Conservation (phyloP, 2,329 filamentous ascomycete genomes). For the Geosmithia putterillii region DNA sequence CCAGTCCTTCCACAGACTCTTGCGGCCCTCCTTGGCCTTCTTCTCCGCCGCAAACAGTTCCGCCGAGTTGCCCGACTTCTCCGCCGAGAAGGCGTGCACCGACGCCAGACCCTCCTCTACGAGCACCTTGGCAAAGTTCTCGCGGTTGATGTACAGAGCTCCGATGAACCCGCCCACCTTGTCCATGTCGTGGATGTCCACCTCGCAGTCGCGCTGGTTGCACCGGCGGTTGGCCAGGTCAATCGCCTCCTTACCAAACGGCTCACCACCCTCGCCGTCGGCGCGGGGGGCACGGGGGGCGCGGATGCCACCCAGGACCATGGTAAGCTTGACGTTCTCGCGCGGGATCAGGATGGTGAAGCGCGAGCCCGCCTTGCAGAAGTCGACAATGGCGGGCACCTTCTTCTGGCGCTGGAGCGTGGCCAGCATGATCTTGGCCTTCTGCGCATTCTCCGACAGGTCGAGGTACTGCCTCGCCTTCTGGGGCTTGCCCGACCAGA, state of each 20-base stretch:
- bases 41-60: conserved; percentile 83
- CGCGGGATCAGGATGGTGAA: conserved; percentile 88
- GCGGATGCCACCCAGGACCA: conserved; percentile 87
- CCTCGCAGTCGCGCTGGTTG: conserved; percentile 90
- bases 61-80: conserved; percentile 80
- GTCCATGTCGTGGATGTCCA: conserved; percentile 89
- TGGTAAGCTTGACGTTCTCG: conserved; percentile 87
- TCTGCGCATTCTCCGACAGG: conserved; percentile 84
- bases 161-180: conserved; percentile 98
- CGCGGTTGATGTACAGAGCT: conserved; percentile 81
- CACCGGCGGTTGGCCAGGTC: conserved; percentile 81
- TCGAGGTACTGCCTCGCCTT: conserved; percentile 76
- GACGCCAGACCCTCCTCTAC: conserved; percentile 89
- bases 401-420: conserved; percentile 84
- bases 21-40: conserved; percentile 77
- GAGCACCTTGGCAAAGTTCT: conserved; percentile 87
- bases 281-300: conserved; percentile 73
- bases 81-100: conserved; percentile 89
- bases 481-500: conserved; percentile 85
- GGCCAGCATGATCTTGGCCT: conserved; percentile 87
- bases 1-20: conserved; percentile 88
- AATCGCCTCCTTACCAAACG: conserved; percentile 88
- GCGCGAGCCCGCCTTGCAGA: conserved; percentile 91
- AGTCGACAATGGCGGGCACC: conserved; percentile 88
- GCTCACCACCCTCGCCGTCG: conserved; percentile 70